Evolutionary conservation across 768 basidiomycete species (phyloP).

Genomic region (Rhodotorula graminis): DNA sequence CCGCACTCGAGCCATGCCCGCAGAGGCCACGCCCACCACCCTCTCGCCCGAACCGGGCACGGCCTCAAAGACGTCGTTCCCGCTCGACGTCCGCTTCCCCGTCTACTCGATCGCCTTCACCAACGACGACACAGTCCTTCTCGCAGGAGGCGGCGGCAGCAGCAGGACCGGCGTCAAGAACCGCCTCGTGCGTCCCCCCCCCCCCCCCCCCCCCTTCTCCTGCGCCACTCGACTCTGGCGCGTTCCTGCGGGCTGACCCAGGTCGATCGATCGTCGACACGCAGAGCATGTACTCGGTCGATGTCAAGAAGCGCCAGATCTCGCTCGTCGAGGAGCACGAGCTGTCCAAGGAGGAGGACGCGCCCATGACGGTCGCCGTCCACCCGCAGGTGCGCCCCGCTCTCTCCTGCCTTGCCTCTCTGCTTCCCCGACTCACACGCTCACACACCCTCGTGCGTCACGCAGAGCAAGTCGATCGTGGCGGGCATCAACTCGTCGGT

Average conservation of each 20-base stretch:
- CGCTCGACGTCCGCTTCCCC: constrained; percentile 58
- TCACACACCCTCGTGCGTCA: too few species aligned
- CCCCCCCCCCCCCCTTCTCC: too few species aligned
- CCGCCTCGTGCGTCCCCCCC: constrained; percentile 62
- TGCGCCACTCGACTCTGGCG: too few species aligned
- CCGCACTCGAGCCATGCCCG: constrained; percentile 1
- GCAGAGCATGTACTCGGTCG: constrained; percentile 67
- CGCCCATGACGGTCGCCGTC: constrained; percentile 90
- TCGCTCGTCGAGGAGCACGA: constrained; percentile 64
- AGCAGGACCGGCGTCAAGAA: constrained; percentile 87
- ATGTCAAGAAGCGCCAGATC: constrained; percentile 53
- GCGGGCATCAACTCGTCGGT: constrained; percentile 82
- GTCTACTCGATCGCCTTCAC: constrained; percentile 82
- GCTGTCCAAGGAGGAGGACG: constrained; percentile 76
- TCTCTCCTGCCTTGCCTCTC: constrained; percentile 30
- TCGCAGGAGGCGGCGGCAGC: constrained; percentile 83
- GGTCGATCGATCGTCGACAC: too few species aligned
- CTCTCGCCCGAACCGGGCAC: constrained; percentile 16
- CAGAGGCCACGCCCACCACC: constrained; percentile 2
- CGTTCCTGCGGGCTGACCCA: too few species aligned
- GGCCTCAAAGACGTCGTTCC: constrained; percentile 11
- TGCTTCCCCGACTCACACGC: neutral
- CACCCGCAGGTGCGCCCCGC: constrained; percentile 49
- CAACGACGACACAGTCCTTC: constrained; percentile 62
- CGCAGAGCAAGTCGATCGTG: constrained; percentile 53